Percentiles rank a stretch among this genome's conserved stretches.
phyloP scores from a whole-genome alignment of 1,284 basidiomycete species.

The Pseudozyma sp. region DNA sequence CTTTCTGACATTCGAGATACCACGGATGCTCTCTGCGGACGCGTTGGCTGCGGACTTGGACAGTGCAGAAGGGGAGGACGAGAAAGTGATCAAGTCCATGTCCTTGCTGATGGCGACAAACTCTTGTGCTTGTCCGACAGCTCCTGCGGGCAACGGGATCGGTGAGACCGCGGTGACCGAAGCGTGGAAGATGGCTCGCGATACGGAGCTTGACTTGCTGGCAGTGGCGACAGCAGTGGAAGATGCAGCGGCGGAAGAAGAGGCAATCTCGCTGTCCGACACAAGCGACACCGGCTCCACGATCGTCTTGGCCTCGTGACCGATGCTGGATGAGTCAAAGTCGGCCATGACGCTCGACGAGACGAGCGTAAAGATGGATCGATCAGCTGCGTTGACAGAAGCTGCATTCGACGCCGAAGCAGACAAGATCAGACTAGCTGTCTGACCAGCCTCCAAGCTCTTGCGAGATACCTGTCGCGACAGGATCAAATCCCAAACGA shows the following conservation, averaged over 20 bases:
- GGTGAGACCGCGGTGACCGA: slow-evolving; percentile 24
- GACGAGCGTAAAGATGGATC: slow-evolving; percentile 27
- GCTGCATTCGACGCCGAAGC: background rate
- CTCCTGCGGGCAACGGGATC: slow-evolving; percentile 21
- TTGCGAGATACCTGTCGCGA: slow-evolving; percentile 48
- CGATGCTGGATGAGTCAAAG: background rate
- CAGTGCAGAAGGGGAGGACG: slow-evolving; percentile 43
- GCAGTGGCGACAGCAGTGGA: background rate
- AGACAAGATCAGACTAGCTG: slow-evolving; percentile 19
- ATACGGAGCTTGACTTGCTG: slow-evolving; percentile 10
- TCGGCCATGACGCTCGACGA: slow-evolving; percentile 6
- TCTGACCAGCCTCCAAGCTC: slow-evolving; percentile 17
- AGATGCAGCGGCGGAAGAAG: slow-evolving; percentile 11
- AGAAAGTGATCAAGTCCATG: slow-evolving; percentile 53
- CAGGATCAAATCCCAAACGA: slow-evolving; percentile 63
- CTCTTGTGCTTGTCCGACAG: slow-evolving; percentile 15
- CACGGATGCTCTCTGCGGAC: slow-evolving; percentile 71
- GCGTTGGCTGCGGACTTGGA: slow-evolving; percentile 11
- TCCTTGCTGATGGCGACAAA: slow-evolving; percentile 50
- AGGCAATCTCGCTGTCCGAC: slow-evolving; percentile 31
- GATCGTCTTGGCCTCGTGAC: slow-evolving; percentile 24
- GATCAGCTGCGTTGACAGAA: slow-evolving; percentile 3
- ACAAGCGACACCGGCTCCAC: slow-evolving; percentile 38
- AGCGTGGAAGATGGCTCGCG: slow-evolving; percentile 20
- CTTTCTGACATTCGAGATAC: slow-evolving; percentile 76